phyloP scores from a whole-genome alignment of 2,329 filamentous ascomycete genomes.

The Plenodomus tracheiphilus region DNA sequence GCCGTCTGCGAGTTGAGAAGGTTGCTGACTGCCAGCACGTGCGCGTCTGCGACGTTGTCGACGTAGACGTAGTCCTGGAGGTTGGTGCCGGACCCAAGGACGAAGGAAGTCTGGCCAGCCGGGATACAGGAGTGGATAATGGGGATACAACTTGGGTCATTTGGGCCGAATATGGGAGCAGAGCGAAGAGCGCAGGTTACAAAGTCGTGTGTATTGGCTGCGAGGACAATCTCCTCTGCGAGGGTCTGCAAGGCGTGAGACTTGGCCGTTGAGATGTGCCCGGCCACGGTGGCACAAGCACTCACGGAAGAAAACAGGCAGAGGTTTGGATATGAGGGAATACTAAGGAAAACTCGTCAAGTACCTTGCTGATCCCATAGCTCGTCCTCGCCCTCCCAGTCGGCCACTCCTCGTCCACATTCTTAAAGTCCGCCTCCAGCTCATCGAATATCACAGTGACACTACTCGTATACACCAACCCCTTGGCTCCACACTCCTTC shows the following conservation, averaged over 20 bases:
- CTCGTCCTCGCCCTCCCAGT: constrained; percentile 72
- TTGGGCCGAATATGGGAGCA: constrained; percentile 87
- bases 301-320: no score
- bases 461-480: constrained; percentile 88
- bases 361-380: constrained; percentile 89
- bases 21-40: constrained; percentile 77
- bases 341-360: neutral
- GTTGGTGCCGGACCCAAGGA: constrained; percentile 76
- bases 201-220: constrained; percentile 69
- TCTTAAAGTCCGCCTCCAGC: constrained; percentile 69
- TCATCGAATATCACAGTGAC: constrained; percentile 88
- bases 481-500: constrained; percentile 70
- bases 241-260: constrained; percentile 58
- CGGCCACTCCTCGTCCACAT: constrained; percentile 83
- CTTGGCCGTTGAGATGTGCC: neutral
- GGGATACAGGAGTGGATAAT: constrained; percentile 73
- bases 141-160: constrained; percentile 76
- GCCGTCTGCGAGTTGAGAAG: constrained; percentile 66
- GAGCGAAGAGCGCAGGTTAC: constrained; percentile 82
- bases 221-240: constrained; percentile 79
- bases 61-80: constrained; percentile 74
- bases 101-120: constrained; percentile 70
- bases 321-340: neutral
- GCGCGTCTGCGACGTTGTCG: constrained; percentile 72
- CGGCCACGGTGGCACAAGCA: no score